Evolutionary conservation across 306 rosid genomes (phyloP).

Genomic region (Quercus rubra): DNA sequence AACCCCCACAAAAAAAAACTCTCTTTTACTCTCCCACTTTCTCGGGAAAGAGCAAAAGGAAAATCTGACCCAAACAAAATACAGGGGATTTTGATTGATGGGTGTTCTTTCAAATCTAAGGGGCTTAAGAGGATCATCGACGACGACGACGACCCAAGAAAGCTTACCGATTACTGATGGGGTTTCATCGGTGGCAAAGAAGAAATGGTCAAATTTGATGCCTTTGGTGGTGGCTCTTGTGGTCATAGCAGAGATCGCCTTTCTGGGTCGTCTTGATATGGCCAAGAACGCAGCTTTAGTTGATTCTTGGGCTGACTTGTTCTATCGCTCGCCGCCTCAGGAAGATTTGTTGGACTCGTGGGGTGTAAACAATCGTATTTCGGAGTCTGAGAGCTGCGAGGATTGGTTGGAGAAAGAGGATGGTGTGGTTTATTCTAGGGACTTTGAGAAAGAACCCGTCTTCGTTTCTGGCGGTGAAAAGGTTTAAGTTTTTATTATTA

Average conservation of each 20-base stretch:
- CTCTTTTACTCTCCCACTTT: slow-evolving; percentile 16
- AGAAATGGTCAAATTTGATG: slow-evolving; percentile 62
- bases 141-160: slow-evolving; percentile 44
- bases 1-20: too few relatives aligned
- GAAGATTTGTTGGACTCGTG: slow-evolving; percentile 31
- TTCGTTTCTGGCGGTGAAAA: slow-evolving; percentile 63
- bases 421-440: slow-evolving; percentile 65
- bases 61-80: slow-evolving; percentile 5
- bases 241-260: slow-evolving; percentile 79
- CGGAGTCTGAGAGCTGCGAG: slow-evolving; percentile 60
- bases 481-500: slow-evolving; percentile 34
- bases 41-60: slow-evolving; percentile 6
- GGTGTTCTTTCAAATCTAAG: slow-evolving; percentile 52
- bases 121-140: slow-evolving; percentile 55
- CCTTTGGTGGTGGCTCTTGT: slow-evolving; percentile 64
- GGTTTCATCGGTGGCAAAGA: slow-evolving; percentile 36
- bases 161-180: slow-evolving; percentile 39
- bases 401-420: slow-evolving; percentile 84
- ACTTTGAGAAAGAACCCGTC: slow-evolving; percentile 65
- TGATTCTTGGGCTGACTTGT: slow-evolving; percentile 65
- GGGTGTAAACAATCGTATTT: slow-evolving; percentile 21
- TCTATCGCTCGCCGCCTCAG: slow-evolving; percentile 34
- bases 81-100: slow-evolving; percentile 30
- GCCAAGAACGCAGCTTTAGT: slow-evolving; percentile 71
- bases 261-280: slow-evolving; percentile 75